These are phyloP conservation scores for Mortierella sp. DNA, from an alignment of 371 early-diverging fungal species.

Conservation along the genomic window DNA sequence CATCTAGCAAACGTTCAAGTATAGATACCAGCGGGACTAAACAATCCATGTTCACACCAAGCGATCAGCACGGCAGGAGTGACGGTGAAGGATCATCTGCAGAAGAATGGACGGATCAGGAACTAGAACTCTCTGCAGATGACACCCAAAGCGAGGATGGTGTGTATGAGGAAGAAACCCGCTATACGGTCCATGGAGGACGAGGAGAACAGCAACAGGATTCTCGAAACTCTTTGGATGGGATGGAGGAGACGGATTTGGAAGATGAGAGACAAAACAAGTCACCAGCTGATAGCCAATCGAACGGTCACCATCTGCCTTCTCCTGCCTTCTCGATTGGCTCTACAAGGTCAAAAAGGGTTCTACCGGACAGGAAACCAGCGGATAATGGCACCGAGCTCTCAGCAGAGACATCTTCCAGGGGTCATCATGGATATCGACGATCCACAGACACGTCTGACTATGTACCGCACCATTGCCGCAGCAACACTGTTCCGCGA, in stretches of 20 bases:
- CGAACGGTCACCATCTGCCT: conserved; percentile 12
- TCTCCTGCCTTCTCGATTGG: conserved; percentile 18
- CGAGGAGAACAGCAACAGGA: conserved; percentile 1
- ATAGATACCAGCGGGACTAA: conserved; percentile 2
- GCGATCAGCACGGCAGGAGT: neutral
- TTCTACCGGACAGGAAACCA: neutral
- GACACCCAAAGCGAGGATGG: conserved; percentile 25
- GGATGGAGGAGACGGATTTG: conserved; percentile 8
- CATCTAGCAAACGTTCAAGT: conserved; percentile 23
- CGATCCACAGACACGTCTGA: conserved; percentile 2
- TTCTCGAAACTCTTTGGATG: neutral
- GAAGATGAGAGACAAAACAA: conserved; percentile 6
- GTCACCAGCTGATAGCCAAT: neutral
- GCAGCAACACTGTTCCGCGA: conserved; percentile 20
- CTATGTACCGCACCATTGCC: conserved; percentile 9
- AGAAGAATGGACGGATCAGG: conserved; percentile 21
- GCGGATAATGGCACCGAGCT: neutral
- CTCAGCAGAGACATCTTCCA: neutral
- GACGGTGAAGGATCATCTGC: conserved; percentile 10
- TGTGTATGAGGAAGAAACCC: conserved; percentile 15
- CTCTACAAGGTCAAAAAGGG: neutral
- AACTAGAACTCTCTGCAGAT: conserved; percentile 7
- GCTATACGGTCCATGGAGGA: conserved; percentile 3
- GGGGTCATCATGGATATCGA: neutral
- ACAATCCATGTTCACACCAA: neutral